Conservation (phyloP, 305 asterid species). For the Plantago lanceolata region DNA sequence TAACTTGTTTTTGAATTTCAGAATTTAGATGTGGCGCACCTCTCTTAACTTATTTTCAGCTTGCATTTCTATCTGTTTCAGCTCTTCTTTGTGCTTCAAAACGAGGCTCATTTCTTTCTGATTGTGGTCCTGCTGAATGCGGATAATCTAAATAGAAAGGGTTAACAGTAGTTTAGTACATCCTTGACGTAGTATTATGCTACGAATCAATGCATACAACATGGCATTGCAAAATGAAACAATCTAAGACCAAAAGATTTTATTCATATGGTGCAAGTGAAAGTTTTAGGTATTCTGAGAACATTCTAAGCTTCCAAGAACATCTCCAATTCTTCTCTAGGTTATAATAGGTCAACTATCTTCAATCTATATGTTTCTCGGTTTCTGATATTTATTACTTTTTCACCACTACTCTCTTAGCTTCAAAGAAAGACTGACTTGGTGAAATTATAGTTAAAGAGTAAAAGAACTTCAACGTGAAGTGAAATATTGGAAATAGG, state of each 20-base stretch:
- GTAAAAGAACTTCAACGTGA: not conserved
- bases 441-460: not conserved
- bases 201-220: not conserved
- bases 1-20: no score
- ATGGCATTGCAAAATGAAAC: conserved; percentile 6
- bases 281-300: conserved; percentile 15
- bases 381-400: no score
- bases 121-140: conserved; percentile 58
- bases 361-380: conserved; percentile 8
- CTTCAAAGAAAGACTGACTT: no score
- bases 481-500: conserved; percentile 8
- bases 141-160: conserved; percentile 40
- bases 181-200: not conserved
- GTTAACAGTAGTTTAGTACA: conserved; percentile 23
- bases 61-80: conserved; percentile 51
- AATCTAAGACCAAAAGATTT: no score
- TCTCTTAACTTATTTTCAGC: conserved; percentile 82
- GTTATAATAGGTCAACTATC: conserved; percentile 2
- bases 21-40: conserved; percentile 47
- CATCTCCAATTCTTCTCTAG: not conserved
- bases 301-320: conserved; percentile 9
- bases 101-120: conserved; percentile 53
- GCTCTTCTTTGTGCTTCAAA: conserved; percentile 63
- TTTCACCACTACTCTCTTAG: no score
- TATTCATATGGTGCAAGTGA: conserved; percentile 5